Evolutionary conservation across 148 eudicot genomes (phyloP).

Genomic region (Camellia granthamiana): DNA sequence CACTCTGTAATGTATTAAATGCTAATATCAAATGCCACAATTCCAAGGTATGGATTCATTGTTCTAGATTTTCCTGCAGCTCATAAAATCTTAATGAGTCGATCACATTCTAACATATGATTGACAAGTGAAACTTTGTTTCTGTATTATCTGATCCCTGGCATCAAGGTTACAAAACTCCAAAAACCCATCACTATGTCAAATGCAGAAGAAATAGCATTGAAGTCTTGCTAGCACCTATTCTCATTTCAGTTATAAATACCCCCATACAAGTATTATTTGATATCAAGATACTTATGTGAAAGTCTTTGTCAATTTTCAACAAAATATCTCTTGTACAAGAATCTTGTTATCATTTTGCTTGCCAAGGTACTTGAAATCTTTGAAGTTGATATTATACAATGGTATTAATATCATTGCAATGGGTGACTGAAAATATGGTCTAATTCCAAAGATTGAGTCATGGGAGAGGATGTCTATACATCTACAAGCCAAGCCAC

Average conservation of each 20-base stretch:
- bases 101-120: too few species aligned
- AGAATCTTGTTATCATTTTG: neutral
- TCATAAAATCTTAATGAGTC: too few species aligned
- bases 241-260: neutral
- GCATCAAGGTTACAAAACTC: too few species aligned
- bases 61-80: too few species aligned
- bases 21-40: neutral
- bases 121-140: too few species aligned
- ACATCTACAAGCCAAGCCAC: neutral
- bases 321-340: neutral
- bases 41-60: neutral
- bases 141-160: too few species aligned
- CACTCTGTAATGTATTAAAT: too few species aligned
- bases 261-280: neutral
- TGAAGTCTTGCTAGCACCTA: neutral
- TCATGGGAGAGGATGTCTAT: neutral
- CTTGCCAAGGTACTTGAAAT: neutral
- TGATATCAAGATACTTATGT: neutral
- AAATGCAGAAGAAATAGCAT: neutral
- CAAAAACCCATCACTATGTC: too few species aligned
- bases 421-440: neutral
- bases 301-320: neutral
- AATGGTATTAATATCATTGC: neutral
- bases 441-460: neutral
- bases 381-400: neutral